Percentiles rank a stretch among this genome's conserved stretches.
These are phyloP conservation scores for Russula ochroleuca DNA, from an alignment of 768 basidiomycete genomes.

Conservation along the genomic window DNA sequence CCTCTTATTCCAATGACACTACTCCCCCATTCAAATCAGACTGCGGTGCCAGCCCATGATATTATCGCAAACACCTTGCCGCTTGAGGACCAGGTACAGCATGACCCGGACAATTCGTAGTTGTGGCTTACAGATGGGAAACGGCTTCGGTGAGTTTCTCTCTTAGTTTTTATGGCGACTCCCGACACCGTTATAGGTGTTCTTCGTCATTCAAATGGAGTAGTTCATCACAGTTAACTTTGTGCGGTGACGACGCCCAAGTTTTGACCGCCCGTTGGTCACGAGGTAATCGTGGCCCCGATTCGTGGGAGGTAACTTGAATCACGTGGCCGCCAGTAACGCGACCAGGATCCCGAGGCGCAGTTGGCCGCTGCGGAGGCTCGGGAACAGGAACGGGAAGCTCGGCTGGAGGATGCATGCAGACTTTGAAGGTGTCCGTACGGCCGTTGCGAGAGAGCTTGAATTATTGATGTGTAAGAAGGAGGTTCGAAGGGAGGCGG, in stretches of 20 bases:
- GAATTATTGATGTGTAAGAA: conserved; percentile 49
- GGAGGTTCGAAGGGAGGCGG: conserved; percentile 13
- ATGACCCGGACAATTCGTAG: not conserved
- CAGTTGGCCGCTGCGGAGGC: conserved; percentile 55
- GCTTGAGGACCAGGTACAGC: not conserved
- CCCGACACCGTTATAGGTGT: too few species aligned
- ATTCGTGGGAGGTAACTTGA: too few species aligned
- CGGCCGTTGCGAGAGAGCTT: conserved; percentile 40
- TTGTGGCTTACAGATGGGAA: too few species aligned
- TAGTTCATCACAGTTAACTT: too few species aligned
- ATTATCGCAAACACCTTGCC: not conserved
- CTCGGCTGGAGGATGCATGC: conserved; percentile 45
- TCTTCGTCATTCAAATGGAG: too few species aligned
- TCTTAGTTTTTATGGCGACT: too few species aligned
- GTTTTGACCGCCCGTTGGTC: conserved; percentile 50
- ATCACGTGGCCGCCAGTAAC: too few species aligned
- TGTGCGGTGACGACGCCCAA: too few species aligned
- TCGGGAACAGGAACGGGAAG: conserved; percentile 51
- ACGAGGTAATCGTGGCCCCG: too few species aligned
- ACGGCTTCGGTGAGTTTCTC: too few species aligned
- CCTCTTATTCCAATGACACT: not conserved
- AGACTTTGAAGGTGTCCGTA: too few species aligned
- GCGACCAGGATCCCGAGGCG: conserved; percentile 36
- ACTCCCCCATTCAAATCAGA: not conserved
- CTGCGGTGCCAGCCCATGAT: not conserved